Percentiles rank a stretch among this genome's conserved stretches.
phyloP scores from a whole-genome alignment of 805 yeast genomes.

The Metschnikowia anglica region DNA sequence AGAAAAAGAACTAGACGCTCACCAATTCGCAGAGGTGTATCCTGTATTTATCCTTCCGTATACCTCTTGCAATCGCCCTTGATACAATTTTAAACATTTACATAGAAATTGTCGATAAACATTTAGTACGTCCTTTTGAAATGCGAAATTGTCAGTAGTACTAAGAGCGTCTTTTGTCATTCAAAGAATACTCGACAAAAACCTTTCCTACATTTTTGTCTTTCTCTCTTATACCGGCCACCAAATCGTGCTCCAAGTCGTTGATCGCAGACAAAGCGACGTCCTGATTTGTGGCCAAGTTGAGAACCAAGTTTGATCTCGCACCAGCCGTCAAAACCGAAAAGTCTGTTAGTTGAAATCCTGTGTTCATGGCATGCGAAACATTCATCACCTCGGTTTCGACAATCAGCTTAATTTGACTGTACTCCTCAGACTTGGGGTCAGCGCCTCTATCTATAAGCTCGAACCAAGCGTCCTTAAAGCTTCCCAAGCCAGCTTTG shows the following conservation, averaged over 20 bases:
- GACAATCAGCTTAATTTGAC: conserved; percentile 40
- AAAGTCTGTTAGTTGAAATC: conserved; percentile 40
- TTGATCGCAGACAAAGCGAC: conserved; percentile 14
- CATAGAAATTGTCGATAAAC: conserved; percentile 2
- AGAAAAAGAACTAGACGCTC: conserved; percentile 14
- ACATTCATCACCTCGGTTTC: conserved; percentile 28
- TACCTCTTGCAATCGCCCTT: conserved; percentile 1
- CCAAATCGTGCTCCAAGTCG: conserved; percentile 17
- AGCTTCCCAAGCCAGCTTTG: conserved; percentile 80
- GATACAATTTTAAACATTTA: conserved; percentile 1
- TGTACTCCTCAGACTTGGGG: conserved; percentile 49
- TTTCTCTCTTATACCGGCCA: conserved; percentile 14
- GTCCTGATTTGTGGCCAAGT: conserved; percentile 28
- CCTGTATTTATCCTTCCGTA: conserved; percentile 11
- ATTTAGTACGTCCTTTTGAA: conserved; percentile 1
- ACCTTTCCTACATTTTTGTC: conserved; percentile 20
- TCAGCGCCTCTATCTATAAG: conserved; percentile 71
- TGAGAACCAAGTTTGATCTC: conserved; percentile 43
- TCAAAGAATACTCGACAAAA: conserved; percentile 16
- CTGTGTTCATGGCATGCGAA: conserved; percentile 28
- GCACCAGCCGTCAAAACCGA: conserved; percentile 60
- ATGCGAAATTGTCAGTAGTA: background rate
- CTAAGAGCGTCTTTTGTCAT: conserved; percentile 1
- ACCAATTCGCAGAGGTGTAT: conserved; percentile 3
- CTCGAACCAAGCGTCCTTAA: conserved; percentile 68